A percentile compares a stretch with the other conserved stretches of the same genome.
Evolutionary conservation across 805 yeast species (phyloP).

Genomic region (Candida ponderosae): DNA sequence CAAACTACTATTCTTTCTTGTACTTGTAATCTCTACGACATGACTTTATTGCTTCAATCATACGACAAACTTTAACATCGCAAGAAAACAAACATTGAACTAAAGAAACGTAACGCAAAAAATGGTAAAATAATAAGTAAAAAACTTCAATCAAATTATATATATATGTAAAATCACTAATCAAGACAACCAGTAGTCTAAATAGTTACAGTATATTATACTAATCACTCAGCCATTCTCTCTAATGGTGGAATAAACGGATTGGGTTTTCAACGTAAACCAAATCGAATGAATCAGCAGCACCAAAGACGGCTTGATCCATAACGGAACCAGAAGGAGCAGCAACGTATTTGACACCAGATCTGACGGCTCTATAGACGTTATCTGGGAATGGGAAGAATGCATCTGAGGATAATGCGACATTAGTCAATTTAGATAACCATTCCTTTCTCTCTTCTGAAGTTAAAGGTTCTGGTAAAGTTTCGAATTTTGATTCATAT

Average conservation of each 20-base stretch:
- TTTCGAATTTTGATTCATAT: slow-evolving; percentile 83
- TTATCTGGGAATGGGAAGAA: slow-evolving; percentile 99
- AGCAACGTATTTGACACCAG: slow-evolving; percentile 93
- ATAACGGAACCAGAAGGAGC: slow-evolving; percentile 98
- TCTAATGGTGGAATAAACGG: slow-evolving; percentile 91
- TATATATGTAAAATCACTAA: background rate
- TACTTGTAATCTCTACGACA: too few species aligned
- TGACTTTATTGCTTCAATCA: too few species aligned
- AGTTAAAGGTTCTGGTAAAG: slow-evolving; percentile 77
- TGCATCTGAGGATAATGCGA: slow-evolving; percentile 93
- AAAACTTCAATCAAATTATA: background rate
- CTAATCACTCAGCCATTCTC: too few species aligned
- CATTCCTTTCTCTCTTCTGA: slow-evolving; percentile 80
- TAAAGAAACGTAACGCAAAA: too few species aligned
- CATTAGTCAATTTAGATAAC: slow-evolving; percentile 72
- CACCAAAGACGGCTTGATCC: slow-evolving; percentile 93
- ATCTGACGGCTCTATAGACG: slow-evolving; percentile 93
- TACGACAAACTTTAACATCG: too few species aligned
- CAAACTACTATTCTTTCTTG: too few species aligned
- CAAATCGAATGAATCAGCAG: slow-evolving; percentile 85
- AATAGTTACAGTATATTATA: background rate
- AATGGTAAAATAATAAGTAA: background rate
- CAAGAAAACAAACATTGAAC: too few species aligned
- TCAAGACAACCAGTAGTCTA: background rate
- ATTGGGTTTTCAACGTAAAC: slow-evolving; percentile 96